These are phyloP conservation scores for Penicillium italicum DNA, from an alignment of 2,329 filamentous ascomycete genomes.

Conservation along the genomic window DNA sequence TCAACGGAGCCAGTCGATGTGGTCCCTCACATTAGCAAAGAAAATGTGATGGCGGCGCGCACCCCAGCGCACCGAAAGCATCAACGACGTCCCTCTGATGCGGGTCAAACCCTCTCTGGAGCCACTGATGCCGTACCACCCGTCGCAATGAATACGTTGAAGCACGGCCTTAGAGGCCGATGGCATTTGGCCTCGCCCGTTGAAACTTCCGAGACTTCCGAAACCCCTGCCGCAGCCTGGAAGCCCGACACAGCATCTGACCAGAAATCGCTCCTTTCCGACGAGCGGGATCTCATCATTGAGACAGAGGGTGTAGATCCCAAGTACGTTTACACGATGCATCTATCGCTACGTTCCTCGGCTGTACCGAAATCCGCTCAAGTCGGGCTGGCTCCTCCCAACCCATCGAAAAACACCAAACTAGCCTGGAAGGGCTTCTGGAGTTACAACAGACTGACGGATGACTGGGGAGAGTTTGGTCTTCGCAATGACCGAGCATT, in stretches of 20 bases:
- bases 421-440: constrained; percentile 84
- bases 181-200: constrained; percentile 61
- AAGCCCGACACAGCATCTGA: constrained; percentile 36
- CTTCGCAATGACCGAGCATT: constrained; percentile 60
- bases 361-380: constrained; percentile 55
- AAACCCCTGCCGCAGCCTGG: constrained; percentile 16
- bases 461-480: constrained; percentile 83
- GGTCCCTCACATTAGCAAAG: constrained; percentile 74
- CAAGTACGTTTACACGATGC: constrained; percentile 83
- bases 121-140: constrained; percentile 35
- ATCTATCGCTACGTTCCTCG: constrained; percentile 61
- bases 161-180: constrained; percentile 62
- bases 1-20: constrained; percentile 81
- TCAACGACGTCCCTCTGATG: constrained; percentile 41
- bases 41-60: constrained; percentile 54
- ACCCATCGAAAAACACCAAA: constrained; percentile 72
- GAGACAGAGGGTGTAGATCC: constrained; percentile 78
- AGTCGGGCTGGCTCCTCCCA: constrained; percentile 21
- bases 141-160: constrained; percentile 57
- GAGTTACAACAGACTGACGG: constrained; percentile 83
- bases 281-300: constrained; percentile 63
- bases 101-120: constrained; percentile 32
- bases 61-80: constrained; percentile 32
- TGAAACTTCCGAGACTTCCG: constrained; percentile 21
- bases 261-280: constrained; percentile 22